Base-by-base conservation (phyloP, 2,329 filamentous ascomycete species). In the Neonectria punicea region DNA sequence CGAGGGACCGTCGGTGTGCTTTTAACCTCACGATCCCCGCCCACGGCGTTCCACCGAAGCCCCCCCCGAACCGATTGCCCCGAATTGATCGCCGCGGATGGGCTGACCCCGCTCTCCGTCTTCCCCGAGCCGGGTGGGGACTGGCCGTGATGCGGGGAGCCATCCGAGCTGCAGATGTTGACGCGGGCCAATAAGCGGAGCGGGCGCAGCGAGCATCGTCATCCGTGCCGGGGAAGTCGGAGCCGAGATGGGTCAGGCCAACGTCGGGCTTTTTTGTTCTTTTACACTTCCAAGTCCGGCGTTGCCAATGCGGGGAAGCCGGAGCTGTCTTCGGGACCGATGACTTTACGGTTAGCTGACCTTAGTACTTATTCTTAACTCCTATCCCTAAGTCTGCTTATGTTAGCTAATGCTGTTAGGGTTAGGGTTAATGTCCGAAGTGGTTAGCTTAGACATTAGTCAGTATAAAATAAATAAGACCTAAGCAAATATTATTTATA, bases 61-160 rank as follows among this genome's bases (percentile, higher is more conserved):
- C 25, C 5, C 25, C 22, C 25, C 25, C 5, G 25, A 25, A 25
- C 25, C 25, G 25, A 6, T n/a, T 36, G 36, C 34, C 25, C 46
- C 46, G 43, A 47, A n/a, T 5, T 59, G 61, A 63, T 63, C 41
- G 49, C 18, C 28, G 18, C 30, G 30, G 50, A 59, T 30, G 49
- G 32, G 34, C 50, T 39, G 56, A 63, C 55, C 61, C 50, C 61
- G 61, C 55, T 8, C 46, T 32, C 61, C 61, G 61, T 50, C 34
- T 49, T 53, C 61, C 61, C 61, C 61, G 61, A 59, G 36, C 32
- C 50, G 43, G 47, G 55, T 51, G 61, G 43, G 54, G 41, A 51
- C 20, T 51, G 44, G 32, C 25, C 34, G 53, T 46, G 43, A 25
- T 18, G 43, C 55, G 61, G 61, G 47, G 55, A 63, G 49, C 53